Evolutionary conservation across 805 yeast genomes (phyloP).

Genomic region (Suhomyces vadensis): DNA sequence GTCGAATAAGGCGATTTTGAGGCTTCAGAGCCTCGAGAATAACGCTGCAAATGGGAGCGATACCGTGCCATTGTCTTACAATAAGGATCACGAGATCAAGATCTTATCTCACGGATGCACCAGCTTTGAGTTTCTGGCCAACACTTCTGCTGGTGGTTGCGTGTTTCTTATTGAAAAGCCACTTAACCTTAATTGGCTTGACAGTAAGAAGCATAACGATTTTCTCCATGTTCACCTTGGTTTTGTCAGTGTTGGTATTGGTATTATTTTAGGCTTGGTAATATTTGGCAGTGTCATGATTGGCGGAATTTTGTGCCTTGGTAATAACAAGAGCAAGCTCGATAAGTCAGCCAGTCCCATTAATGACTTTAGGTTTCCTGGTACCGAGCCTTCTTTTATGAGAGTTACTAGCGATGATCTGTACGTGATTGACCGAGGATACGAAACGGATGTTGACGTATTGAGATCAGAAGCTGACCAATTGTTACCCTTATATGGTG

Average conservation of each 20-base stretch:
- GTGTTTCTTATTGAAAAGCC: conserved; percentile 69
- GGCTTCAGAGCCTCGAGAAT: conserved; percentile 20
- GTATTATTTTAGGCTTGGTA: conserved; percentile 62
- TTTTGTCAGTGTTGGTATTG: conserved; percentile 65
- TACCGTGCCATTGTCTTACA: conserved; percentile 33
- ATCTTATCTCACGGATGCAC: conserved; percentile 64
- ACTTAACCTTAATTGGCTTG: conserved; percentile 63
- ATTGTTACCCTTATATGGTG: conserved; percentile 27
- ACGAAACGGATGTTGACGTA: conserved; percentile 45
- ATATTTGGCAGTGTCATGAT: conserved; percentile 24
- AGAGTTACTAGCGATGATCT: conserved; percentile 35
- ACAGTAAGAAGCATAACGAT: conserved; percentile 37
- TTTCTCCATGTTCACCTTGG: conserved; percentile 63
- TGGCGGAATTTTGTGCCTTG: conserved; percentile 13
- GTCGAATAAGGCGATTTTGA: conserved; percentile 38
- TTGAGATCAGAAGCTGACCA: conserved; percentile 31
- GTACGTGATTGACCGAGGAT: conserved; percentile 35
- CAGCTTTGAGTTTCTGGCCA: conserved; percentile 23
- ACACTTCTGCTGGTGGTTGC: conserved; percentile 41
- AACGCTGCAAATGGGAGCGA: not conserved
- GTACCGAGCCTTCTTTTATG: conserved; percentile 36
- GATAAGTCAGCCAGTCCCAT: conserved; percentile 3
- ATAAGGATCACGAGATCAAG: conserved; percentile 55
- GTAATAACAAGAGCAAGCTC: conserved; percentile 7
- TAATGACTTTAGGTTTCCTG: conserved; percentile 11